Evolutionary conservation across 1,284 basidiomycete species (phyloP), one percentile per base, ranked within the genome.

Genomic region (Tylopilus sp.): DNA sequence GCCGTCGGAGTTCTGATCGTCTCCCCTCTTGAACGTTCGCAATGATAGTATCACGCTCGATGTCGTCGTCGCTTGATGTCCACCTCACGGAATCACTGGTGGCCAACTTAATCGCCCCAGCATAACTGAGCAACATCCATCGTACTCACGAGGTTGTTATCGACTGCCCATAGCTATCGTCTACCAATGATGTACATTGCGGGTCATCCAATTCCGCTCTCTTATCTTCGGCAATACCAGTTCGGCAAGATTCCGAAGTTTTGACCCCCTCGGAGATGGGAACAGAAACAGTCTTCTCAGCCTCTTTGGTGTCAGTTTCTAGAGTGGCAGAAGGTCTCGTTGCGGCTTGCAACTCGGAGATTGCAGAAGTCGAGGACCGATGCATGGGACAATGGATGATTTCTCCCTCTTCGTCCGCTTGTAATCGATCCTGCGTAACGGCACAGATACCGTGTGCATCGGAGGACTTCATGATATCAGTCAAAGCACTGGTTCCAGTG

Each of bases 101-200:
- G 45, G 33, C 4, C 17, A 24, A 32, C 14, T 4, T 24, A n/a
- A n/a, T 47, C 22, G 5, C 5, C 25, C 35, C 22, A 46, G 24
- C 26, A 25, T 15, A 24, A 26, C 10, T 20, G 7, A 22, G 9
- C 17, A n/a, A 43, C 7, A 36, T 15, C 17, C 13, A 35, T 1
- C 28, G 26, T 13, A 36, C 57, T 58, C 39, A 60, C 57, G 35
- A 20, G 20, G 53, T 17, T 7, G 31, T 11, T 4, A 25, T 32
- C 17, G 6, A 3, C 14, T 7, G 35, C 9, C 31, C 35, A 11
- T 37, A 25, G 5, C 3, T 24, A 15, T 17, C 22, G 4, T 26
- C 32, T 25, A 20, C 24, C 13, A 3, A 25, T 20, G 26, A 4
- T 13, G 14, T 10, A 28, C 1, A 22, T 4, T 32, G 24, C 5